Conservation (phyloP, 352 stramenopile species). For the Vaucheria bursata region DNA sequence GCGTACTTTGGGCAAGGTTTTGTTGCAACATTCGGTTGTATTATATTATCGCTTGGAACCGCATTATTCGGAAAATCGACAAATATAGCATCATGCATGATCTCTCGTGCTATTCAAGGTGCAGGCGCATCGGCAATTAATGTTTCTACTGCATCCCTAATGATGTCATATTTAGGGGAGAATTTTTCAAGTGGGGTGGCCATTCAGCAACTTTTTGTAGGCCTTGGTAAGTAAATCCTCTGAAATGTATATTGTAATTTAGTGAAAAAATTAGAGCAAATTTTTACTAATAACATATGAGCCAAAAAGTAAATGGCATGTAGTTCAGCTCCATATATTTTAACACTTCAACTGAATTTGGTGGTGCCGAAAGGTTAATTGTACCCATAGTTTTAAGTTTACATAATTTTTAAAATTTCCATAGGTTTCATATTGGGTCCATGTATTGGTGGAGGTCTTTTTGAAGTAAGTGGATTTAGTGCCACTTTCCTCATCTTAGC, state of each 20-base stretch:
- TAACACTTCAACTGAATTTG: no score
- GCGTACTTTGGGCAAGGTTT: background rate
- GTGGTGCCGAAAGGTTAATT: no score
- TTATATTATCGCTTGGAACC: background rate
- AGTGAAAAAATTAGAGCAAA: no score
- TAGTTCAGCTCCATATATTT: no score
- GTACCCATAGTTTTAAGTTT: no score
- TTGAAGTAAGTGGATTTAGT: background rate
- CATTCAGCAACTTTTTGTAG: background rate
- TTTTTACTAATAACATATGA: no score
- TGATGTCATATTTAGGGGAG: background rate
- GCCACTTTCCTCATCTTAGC: background rate
- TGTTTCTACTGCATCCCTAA: background rate
- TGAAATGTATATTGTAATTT: no score
- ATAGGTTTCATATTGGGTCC: background rate
- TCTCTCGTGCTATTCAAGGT: background rate
- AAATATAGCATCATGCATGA: background rate
- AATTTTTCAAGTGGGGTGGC: background rate
- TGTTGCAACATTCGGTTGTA: background rate
- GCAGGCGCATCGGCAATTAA: background rate
- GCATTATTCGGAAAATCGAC: background rate
- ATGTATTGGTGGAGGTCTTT: background rate
- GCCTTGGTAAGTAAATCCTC: constrained; percentile 3
- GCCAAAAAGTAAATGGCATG: no score
- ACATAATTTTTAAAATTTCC: no score